Evolutionary conservation across 495 filamentous ascomycete species (phyloP).

Genomic region (Clohesyomyces aquaticus): DNA sequence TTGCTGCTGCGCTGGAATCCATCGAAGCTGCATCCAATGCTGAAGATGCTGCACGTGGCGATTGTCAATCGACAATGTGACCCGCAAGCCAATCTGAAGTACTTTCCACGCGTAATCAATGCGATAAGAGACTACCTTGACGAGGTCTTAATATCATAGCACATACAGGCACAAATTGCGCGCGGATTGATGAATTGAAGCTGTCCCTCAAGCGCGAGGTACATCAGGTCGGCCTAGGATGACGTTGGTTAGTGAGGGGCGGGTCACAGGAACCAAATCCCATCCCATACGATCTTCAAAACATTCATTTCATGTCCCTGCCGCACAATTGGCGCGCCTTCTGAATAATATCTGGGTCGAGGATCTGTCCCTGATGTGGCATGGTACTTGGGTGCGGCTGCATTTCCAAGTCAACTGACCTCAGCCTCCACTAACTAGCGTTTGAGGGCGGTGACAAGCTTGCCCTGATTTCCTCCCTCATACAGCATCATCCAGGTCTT

Average conservation of each 20-base stretch:
- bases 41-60: constrained; percentile 24
- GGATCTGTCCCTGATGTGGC: no score
- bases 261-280: background rate
- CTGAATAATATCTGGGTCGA: background rate
- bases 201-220: background rate
- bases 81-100: constrained; percentile 11
- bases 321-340: background rate
- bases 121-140: constrained; percentile 8
- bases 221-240: background rate
- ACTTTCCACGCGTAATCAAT: constrained; percentile 2
- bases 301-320: background rate
- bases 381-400: no score
- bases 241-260: constrained; percentile 5
- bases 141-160: constrained; percentile 13
- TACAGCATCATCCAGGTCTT: constrained; percentile 49
- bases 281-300: background rate
- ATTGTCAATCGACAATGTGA: constrained; percentile 5
- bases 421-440: constrained; percentile 5
- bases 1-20: background rate
- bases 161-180: constrained; percentile 31
- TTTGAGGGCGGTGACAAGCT: constrained; percentile 44
- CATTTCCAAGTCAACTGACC: constrained; percentile 13
- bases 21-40: constrained; percentile 4
- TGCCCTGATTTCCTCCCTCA: constrained; percentile 46
- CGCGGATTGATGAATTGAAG: constrained; percentile 6